These are phyloP conservation scores for Dendrobium huoshanense DNA, from an alignment of 106 monocot genomes.

Conservation along the genomic window DNA sequence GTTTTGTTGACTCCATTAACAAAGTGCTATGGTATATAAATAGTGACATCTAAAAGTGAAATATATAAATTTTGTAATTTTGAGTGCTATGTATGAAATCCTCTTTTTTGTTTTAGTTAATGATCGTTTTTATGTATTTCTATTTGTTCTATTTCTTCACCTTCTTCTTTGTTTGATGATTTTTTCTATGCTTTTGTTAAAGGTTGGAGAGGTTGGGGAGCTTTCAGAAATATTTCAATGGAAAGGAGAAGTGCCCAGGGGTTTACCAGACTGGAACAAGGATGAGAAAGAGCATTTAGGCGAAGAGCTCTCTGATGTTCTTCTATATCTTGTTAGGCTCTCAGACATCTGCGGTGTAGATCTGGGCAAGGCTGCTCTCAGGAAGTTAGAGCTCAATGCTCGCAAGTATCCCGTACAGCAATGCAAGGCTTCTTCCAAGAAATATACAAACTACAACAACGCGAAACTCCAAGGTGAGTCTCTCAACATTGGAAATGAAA, in stretches of 20 bases:
- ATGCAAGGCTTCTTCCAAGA: slow-evolving; percentile 64
- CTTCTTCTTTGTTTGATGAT: neutral
- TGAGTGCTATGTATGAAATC: no score
- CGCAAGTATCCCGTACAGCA: slow-evolving; percentile 54
- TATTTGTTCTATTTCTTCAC: neutral
- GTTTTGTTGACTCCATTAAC: no score
- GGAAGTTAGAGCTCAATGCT: slow-evolving; percentile 78
- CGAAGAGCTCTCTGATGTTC: slow-evolving; percentile 87
- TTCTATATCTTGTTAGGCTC: slow-evolving; percentile 79
- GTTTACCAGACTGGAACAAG: slow-evolving; percentile 73
- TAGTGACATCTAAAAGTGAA: no score
- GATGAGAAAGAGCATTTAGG: slow-evolving; percentile 78
- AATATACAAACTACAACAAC: neutral
- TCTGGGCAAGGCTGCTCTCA: slow-evolving; percentile 59
- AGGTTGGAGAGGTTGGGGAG: slow-evolving; percentile 93
- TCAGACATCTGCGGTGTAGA: slow-evolving; percentile 84
- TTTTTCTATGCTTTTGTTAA: neutral
- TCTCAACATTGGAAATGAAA: neutral
- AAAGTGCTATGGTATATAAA: no score
- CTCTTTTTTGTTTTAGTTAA: no score
- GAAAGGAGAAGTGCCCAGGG: slow-evolving; percentile 82
- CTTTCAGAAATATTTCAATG: slow-evolving; percentile 94
- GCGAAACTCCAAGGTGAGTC: neutral
- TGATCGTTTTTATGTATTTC: no score
- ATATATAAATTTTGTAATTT: no score